Conservation (phyloP, 192 early-diverging fungal genomes). For the Lobulomyces angularis region DNA sequence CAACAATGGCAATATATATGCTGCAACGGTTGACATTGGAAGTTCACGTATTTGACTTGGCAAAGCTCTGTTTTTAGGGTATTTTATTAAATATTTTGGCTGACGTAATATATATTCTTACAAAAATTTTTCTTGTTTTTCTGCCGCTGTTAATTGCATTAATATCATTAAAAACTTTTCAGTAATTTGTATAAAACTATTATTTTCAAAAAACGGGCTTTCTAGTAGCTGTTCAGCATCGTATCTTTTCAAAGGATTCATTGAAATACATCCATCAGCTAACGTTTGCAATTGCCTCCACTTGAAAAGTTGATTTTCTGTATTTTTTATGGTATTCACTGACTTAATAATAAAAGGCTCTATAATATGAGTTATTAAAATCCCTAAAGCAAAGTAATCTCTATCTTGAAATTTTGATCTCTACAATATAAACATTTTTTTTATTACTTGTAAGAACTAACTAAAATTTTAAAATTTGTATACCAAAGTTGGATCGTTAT, state of each 20-base stretch:
- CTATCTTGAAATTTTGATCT: too few relatives aligned
- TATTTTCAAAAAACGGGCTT: constrained; percentile 20
- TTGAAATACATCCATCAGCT: constrained; percentile 11
- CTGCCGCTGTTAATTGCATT: constrained; percentile 6
- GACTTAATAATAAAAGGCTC: constrained; percentile 4
- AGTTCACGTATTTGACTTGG: constrained; percentile 8
- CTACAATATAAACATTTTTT: too few relatives aligned
- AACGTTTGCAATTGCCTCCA: constrained; percentile 16
- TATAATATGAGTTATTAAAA: constrained; percentile 13
- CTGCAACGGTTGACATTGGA: constrained; percentile 10
- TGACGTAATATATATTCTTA: constrained; percentile 1
- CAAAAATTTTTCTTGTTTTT: constrained; percentile 17
- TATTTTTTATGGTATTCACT: background rate
- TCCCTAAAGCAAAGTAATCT: constrained; percentile 16
- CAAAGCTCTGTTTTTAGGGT: constrained; percentile 8
- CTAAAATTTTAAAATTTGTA: too few relatives aligned
- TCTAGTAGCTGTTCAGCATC: constrained; percentile 7
- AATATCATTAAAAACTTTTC: constrained; percentile 20
- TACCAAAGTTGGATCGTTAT: background rate
- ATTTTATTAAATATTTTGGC: background rate
- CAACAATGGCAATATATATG: constrained; percentile 22
- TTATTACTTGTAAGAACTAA: too few relatives aligned
- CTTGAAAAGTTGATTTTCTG: constrained; percentile 6
- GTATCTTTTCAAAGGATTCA: constrained; percentile 8
- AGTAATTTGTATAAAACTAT: constrained; percentile 16